These are phyloP conservation scores for Fomitopsis palustris DNA, from an alignment of 1,284 basidiomycete species.

Conservation along the genomic window DNA sequence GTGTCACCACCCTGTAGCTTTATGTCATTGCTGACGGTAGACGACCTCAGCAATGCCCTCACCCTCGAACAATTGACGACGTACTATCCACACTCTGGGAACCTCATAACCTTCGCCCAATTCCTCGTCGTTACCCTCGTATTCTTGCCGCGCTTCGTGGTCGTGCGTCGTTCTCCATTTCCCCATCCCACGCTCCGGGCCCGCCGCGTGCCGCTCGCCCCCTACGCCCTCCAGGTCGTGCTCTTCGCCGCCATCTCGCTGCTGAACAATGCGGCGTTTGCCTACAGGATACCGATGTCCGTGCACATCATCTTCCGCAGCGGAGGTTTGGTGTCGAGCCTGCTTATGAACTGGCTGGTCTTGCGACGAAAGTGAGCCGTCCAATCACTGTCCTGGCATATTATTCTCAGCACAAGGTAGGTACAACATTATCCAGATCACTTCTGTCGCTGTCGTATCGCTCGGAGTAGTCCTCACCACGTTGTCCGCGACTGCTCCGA, in stretches of 20 bases:
- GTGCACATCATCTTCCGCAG: constrained; percentile 95
- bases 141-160: constrained; percentile 59
- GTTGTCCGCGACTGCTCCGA: constrained; percentile 55
- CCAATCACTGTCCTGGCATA: constrained; percentile 6
- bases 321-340: constrained; percentile 82
- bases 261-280: constrained; percentile 91
- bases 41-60: constrained; percentile 57
- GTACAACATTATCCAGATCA: constrained; percentile 66
- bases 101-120: constrained; percentile 83
- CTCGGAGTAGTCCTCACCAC: constrained; percentile 83
- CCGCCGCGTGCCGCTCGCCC: constrained; percentile 67
- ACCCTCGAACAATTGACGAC: constrained; percentile 67
- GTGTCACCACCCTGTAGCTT: constrained; percentile 17
- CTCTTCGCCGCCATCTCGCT: constrained; percentile 82
- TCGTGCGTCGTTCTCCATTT: constrained; percentile 21
- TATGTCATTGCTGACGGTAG: constrained; percentile 20
- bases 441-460: constrained; percentile 79
- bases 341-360: constrained; percentile 70
- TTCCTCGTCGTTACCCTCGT: constrained; percentile 74
- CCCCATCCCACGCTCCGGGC: constrained; percentile 45
- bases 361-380: constrained; percentile 50
- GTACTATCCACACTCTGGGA: constrained; percentile 61
- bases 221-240: constrained; percentile 80
- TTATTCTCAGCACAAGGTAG: constrained; percentile 32
- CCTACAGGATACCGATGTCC: constrained; percentile 82